A percentile compares a stretch with the other conserved stretches of the same genome.
phyloP scores from a whole-genome alignment of 2,329 filamentous ascomycete species.

The Cytospora chrysosperma region DNA sequence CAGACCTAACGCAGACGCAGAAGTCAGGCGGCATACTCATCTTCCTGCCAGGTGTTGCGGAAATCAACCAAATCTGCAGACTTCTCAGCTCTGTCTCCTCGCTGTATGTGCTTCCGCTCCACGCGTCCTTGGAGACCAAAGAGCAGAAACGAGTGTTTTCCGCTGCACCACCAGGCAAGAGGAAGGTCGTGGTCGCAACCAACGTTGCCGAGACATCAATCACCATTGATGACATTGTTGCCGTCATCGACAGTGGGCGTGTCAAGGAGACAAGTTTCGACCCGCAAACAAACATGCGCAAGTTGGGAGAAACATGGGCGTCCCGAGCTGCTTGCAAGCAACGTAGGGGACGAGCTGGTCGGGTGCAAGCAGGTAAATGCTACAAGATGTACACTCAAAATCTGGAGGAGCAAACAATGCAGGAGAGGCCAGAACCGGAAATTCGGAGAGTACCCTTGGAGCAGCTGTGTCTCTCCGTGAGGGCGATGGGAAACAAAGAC shows the following conservation, averaged over 20 bases:
- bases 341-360: conserved; percentile 85
- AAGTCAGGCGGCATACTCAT: conserved; percentile 88
- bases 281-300: conserved; percentile 87
- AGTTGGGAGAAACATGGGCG: conserved; percentile 92
- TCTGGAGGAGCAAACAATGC: conserved; percentile 78
- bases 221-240: conserved; percentile 95
- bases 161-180: conserved; percentile 70
- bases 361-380: conserved; percentile 86
- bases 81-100: conserved; percentile 60
- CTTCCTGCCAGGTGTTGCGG: conserved; percentile 87
- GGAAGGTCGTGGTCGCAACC: conserved; percentile 91
- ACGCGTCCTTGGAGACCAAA: conserved; percentile 83
- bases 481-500: conserved; percentile 88
- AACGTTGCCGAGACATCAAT: conserved; percentile 99
- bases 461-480: conserved; percentile 89
- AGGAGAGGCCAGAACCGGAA: conserved; percentile 85
- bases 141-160: conserved; percentile 89
- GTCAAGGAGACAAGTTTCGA: conserved; percentile 98
- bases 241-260: conserved; percentile 90
- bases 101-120: conserved; percentile 80
- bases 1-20: conserved; percentile 61
- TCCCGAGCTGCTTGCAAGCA: conserved; percentile 94
- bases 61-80: conserved; percentile 81
- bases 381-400: conserved; percentile 93
- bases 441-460: conserved; percentile 91